These are phyloP conservation scores for Capronia epimyces DNA, from an alignment of 2,329 filamentous ascomycete genomes.

Conservation along the genomic window DNA sequence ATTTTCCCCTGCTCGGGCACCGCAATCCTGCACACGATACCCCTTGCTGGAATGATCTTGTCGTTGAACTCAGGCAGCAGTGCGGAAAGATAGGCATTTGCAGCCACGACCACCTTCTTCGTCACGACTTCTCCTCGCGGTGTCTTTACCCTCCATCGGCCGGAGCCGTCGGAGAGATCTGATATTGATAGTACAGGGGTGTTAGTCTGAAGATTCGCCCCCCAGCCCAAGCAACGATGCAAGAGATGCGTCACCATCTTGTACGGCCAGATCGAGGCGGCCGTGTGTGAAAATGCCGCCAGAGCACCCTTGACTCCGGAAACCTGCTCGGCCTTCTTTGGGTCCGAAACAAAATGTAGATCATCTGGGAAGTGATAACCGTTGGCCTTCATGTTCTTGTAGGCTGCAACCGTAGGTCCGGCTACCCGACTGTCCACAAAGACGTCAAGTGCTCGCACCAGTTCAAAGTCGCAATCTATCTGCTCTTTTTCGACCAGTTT, in stretches of 20 bases:
- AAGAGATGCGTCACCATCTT: slow-evolving; percentile 72
- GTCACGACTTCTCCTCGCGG: slow-evolving; percentile 60
- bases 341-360: slow-evolving; percentile 28
- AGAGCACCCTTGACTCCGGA: slow-evolving; percentile 38
- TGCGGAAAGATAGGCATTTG: slow-evolving; percentile 76
- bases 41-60: slow-evolving; percentile 71
- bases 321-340: slow-evolving; percentile 20
- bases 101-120: slow-evolving; percentile 65
- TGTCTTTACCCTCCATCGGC: slow-evolving; percentile 64
- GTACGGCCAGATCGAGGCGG: slow-evolving; percentile 55
- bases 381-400: slow-evolving; percentile 30
- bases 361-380: slow-evolving; percentile 31
- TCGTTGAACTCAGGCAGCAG: slow-evolving; percentile 64
- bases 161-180: slow-evolving; percentile 23
- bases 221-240: slow-evolving; percentile 50
- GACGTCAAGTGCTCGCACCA: slow-evolving; percentile 39
- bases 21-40: slow-evolving; percentile 48
- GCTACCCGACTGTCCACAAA: slow-evolving; percentile 33
- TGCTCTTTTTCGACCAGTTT: slow-evolving; percentile 38
- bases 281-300: slow-evolving; percentile 34
- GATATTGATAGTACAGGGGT: slow-evolving; percentile 42
- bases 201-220: slow-evolving; percentile 50
- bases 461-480: slow-evolving; percentile 41
- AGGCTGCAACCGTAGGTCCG: slow-evolving; percentile 32
- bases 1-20: slow-evolving; percentile 24